These are phyloP conservation scores for Suillus americanus DNA, from an alignment of 768 basidiomycete species.

Conservation along the genomic window DNA sequence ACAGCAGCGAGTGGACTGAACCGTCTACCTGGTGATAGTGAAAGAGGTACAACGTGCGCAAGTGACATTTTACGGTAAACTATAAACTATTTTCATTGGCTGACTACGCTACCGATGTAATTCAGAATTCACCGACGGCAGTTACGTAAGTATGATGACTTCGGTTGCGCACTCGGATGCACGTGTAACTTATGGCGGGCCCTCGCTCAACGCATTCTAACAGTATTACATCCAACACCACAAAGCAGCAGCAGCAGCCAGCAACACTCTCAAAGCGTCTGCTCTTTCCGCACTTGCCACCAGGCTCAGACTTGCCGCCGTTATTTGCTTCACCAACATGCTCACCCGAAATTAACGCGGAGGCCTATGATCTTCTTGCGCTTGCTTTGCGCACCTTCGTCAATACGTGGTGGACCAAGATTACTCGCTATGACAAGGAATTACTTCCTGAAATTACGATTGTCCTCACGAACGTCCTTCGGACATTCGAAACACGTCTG, in stretches of 20 bases:
- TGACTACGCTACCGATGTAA: background rate
- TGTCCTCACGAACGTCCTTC: conserved; percentile 58
- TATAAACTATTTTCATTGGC: background rate
- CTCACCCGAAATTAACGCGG: conserved; percentile 55
- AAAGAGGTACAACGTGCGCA: background rate
- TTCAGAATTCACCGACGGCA: no score
- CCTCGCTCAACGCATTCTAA: conserved; percentile 24
- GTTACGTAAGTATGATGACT: background rate
- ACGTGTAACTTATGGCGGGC: conserved; percentile 8
- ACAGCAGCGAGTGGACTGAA: background rate
- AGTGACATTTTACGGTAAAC: background rate
- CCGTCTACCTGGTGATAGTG: background rate
- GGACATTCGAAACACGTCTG: conserved; percentile 58
- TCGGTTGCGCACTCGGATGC: no score
- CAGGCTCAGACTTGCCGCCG: conserved; percentile 48
- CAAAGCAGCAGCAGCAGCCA: conserved; percentile 21
- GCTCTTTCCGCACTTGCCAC: conserved; percentile 55
- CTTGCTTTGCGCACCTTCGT: conserved; percentile 78
- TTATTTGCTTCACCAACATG: conserved; percentile 46
- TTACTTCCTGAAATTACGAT: conserved; percentile 70
- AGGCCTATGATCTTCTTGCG: conserved; percentile 71
- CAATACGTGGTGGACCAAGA: conserved; percentile 83
- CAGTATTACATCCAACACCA: conserved; percentile 16
- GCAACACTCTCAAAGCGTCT: conserved; percentile 54
- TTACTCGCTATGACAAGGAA: conserved; percentile 82